Evolutionary conservation across 2,329 filamentous ascomycete genomes (phyloP).

Genomic region (Trichophyton simii): DNA sequence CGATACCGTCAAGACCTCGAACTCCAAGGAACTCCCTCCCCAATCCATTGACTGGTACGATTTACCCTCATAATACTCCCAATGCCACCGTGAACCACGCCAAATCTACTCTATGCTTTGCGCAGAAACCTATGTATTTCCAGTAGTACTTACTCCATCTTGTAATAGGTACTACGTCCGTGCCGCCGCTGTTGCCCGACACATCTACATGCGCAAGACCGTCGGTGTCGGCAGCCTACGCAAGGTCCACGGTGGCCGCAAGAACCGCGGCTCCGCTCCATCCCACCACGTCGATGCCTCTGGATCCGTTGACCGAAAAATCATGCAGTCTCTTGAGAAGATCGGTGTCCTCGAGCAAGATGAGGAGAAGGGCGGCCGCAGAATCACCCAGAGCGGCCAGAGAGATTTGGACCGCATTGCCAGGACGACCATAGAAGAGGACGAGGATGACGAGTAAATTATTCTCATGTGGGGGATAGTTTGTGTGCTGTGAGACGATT

Average conservation of each 20-base stretch:
- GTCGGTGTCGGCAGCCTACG: constrained; percentile 96
- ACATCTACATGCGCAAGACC: constrained; percentile 99
- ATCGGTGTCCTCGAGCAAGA: constrained; percentile 96
- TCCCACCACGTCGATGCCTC: constrained; percentile 92
- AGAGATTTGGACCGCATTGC: constrained; percentile 96
- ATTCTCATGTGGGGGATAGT: background rate
- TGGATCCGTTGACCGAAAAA: constrained; percentile 92
- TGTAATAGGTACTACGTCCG: constrained; percentile 56
- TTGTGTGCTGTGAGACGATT: background rate
- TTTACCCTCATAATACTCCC: background rate
- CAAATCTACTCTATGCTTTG: background rate
- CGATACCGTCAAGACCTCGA: constrained; percentile 97
- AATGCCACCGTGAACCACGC: background rate
- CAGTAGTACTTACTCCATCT: background rate
- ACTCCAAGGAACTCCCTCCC: constrained; percentile 92
- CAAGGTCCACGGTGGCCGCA: constrained; percentile 89
- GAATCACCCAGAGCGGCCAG: constrained; percentile 96
- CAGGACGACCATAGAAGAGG: constrained; percentile 50
- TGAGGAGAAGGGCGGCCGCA: constrained; percentile 95
- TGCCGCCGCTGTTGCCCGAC: constrained; percentile 86
- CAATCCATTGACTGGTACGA: constrained; percentile 96
- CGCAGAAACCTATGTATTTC: background rate
- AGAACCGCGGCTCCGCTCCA: constrained; percentile 90
- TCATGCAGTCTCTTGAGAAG: constrained; percentile 96
- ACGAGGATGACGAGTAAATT: constrained; percentile 27